Base-by-base conservation (phyloP, 768 basidiomycete species). In the Russula earlei region DNA sequence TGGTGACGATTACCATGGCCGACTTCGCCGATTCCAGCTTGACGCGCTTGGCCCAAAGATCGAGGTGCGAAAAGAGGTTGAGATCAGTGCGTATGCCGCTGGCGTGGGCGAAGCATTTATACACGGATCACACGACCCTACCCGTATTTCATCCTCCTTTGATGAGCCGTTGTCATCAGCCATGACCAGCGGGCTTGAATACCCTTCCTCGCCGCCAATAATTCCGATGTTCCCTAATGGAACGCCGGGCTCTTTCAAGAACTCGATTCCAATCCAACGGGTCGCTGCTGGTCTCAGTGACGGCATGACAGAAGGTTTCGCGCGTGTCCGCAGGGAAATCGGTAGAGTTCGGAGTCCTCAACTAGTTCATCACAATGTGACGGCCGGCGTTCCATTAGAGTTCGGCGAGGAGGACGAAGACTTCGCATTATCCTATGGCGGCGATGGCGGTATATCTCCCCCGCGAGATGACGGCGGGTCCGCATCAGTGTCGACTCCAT, bases 211-310 rank as follows among this genome's bases (percentile, higher is more conserved):
- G 2, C 67, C 69, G 31, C 71, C 74, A 0, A 75, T 81, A 31
- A 75, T 92, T 1, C 91, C 91, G 0, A 88, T 89, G 81, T 75
- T 85, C 36, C 91, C 90, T 0, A 93, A 93, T 61, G 89, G 88
- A 17, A 65, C 67, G 1, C 66, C 68, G 5, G 71, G 72, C 3
- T 70, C 72, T 3, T 66, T 68, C 25, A 68, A 65, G 47, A 75
- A 74, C 48, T 69, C 81, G 5, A 82, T 85, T 7, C 82, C 82
- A 1, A 82, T 84, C 22, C 72, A 80, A 5, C 74, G 72, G 14
- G 74, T 82, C 54, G 72, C 79, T 17, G 68, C 68, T 7, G 78
- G 75, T 2, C 65, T 81, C 38, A 75, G 73, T 4, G 78, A 80
- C 48, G 78, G 76, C 29, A 76, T 87, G 67, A 77, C 75, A 8